A percentile compares a stretch with the other conserved stretches of the same genome.
These are phyloP conservation scores for Calocera cornea DNA, from an alignment of 768 basidiomycete species.

Conservation along the genomic window DNA sequence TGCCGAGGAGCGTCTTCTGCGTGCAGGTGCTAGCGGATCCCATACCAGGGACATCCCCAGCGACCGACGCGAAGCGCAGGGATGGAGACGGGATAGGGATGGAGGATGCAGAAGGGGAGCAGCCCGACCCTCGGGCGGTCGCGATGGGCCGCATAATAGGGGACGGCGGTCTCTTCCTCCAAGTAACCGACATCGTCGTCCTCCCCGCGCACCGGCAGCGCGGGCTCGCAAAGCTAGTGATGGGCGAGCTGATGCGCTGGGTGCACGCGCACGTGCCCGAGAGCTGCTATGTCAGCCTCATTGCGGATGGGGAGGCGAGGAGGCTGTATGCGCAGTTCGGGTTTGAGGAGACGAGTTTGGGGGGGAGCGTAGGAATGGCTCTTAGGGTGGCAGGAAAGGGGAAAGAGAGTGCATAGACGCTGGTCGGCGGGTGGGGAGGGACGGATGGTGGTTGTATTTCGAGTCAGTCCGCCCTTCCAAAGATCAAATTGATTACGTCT, in stretches of 20 bases:
- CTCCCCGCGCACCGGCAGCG: background rate
- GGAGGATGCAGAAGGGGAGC: background rate
- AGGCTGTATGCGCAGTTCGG: background rate
- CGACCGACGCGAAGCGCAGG: background rate
- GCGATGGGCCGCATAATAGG: background rate
- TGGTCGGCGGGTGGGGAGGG: too few relatives aligned
- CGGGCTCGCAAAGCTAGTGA: background rate
- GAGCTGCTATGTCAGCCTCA: background rate
- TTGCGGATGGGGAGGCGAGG: background rate
- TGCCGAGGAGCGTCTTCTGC: constrained; percentile 1
- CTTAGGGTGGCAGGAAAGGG: too few relatives aligned
- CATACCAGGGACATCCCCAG: background rate
- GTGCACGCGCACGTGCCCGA: background rate
- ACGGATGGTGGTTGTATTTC: too few relatives aligned
- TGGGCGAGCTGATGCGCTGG: background rate
- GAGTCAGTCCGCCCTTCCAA: too few relatives aligned
- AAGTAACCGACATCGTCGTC: background rate
- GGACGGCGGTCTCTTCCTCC: background rate
- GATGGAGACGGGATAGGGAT: background rate
- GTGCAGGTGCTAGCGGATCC: background rate
- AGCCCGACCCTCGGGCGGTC: background rate
- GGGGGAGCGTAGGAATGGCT: background rate
- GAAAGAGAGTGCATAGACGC: too few relatives aligned
- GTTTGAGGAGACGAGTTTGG: background rate
- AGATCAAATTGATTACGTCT: too few relatives aligned